These are phyloP conservation scores for Populus tomentosa DNA, from an alignment of 441 rosid species.

Conservation along the genomic window DNA sequence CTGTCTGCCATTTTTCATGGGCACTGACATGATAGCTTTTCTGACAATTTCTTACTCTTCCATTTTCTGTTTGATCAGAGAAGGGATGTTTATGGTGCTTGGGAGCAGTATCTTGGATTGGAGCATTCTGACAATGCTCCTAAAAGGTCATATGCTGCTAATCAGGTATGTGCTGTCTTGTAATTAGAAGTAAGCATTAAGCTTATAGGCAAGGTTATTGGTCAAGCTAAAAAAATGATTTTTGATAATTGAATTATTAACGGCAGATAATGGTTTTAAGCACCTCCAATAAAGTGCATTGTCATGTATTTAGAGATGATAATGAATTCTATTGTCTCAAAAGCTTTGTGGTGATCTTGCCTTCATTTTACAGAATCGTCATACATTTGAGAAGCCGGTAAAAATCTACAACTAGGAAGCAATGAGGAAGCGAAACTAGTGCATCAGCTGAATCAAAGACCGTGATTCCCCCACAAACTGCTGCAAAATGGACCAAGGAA, in stretches of 20 bases:
- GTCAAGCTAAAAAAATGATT: neutral
- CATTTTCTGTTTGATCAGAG: slow-evolving; percentile 24
- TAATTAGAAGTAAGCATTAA: neutral
- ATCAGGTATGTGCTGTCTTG: slow-evolving; percentile 47
- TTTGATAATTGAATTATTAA: neutral
- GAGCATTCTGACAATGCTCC: slow-evolving; percentile 73
- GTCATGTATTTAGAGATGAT: neutral
- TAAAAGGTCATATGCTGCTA: slow-evolving; percentile 61
- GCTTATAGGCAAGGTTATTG: neutral
- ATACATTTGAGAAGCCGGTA: slow-evolving; percentile 80
- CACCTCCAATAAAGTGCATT: slow-evolving; percentile 12
- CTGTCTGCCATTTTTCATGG: neutral
- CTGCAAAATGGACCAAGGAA: slow-evolving; percentile 12
- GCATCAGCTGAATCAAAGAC: neutral
- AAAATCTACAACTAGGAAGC: slow-evolving; percentile 77
- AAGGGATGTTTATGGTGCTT: slow-evolving; percentile 69
- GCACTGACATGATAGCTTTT: neutral
- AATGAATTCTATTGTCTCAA: neutral
- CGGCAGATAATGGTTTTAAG: neutral
- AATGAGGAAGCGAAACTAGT: slow-evolving; percentile 11
- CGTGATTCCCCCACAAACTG: neutral
- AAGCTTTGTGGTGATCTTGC: slow-evolving; percentile 10
- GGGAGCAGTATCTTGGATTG: slow-evolving; percentile 85
- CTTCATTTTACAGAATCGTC: slow-evolving; percentile 63
- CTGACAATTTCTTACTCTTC: neutral